A percentile compares a stretch with the other conserved stretches of the same genome.
phyloP scores from a whole-genome alignment of 2,329 filamentous ascomycete genomes.

The Amphichorda felina region DNA sequence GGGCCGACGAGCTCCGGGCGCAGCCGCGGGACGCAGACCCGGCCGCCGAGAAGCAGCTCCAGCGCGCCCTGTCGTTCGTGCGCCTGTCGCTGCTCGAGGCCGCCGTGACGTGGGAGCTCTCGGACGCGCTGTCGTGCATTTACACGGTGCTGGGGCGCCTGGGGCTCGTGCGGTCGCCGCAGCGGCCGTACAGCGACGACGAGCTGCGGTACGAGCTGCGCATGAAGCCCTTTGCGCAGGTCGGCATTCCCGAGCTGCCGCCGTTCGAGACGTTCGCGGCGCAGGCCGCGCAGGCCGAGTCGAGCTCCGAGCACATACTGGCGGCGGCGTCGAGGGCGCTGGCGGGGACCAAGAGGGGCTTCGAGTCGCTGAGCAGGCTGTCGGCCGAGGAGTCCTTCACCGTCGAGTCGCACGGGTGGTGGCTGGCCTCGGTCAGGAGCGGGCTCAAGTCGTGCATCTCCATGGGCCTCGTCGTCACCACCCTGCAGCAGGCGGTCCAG shows the following conservation, averaged over 20 bases:
- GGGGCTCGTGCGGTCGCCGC: conserved; percentile 34
- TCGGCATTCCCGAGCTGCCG: conserved; percentile 58
- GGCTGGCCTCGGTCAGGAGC: conserved; percentile 46
- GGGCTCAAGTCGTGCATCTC: conserved; percentile 60
- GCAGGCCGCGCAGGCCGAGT: conserved; percentile 27
- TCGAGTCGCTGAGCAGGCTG: conserved; percentile 44
- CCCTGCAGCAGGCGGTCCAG: conserved; percentile 23
- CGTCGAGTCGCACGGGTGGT: conserved; percentile 46
- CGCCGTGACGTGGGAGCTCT: conserved; percentile 46
- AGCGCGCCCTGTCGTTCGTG: conserved; percentile 39
- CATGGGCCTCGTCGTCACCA: conserved; percentile 54
- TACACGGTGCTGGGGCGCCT: conserved; percentile 56
- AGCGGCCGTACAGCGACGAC: conserved; percentile 54
- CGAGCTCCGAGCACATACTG: conserved; percentile 26
- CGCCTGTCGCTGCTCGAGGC: conserved; percentile 53
- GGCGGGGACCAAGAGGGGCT: conserved; percentile 37
- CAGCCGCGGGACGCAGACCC: conserved; percentile 7
- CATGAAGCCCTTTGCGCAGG: conserved; percentile 69
- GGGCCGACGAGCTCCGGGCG: conserved; percentile 16
- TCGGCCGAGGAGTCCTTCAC: conserved; percentile 40
- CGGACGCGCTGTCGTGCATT: conserved; percentile 44
- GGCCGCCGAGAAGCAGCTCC: conserved; percentile 28
- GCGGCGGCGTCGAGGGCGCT: conserved; percentile 32
- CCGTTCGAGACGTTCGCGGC: conserved; percentile 47
- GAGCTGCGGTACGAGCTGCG: conserved; percentile 67